phyloP scores from a whole-genome alignment of 2,329 filamentous ascomycete genomes.

The Diaporthe sp. region DNA sequence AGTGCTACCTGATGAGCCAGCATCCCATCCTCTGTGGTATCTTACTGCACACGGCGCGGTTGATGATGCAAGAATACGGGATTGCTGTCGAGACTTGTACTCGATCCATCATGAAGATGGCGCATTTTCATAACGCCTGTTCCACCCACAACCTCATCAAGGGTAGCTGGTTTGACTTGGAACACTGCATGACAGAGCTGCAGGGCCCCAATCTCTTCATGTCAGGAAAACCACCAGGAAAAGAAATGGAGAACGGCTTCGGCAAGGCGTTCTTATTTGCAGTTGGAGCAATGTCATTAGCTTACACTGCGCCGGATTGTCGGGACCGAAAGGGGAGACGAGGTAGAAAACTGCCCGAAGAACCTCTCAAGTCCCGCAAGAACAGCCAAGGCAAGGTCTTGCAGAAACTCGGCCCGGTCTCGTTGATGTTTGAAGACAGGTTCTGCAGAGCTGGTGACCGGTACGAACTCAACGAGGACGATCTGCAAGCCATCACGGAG shows the following conservation, averaged over 20 bases:
- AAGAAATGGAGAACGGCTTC: background rate
- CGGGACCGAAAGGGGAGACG: constrained; percentile 7
- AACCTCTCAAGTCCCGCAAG: background rate
- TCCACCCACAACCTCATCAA: background rate
- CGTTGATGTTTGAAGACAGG: constrained; percentile 29
- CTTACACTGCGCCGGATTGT: constrained; percentile 30
- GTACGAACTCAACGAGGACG: constrained; percentile 28
- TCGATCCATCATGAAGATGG: constrained; percentile 30
- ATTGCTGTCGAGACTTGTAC: constrained; percentile 11
- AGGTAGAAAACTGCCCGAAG: background rate
- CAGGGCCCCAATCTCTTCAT: constrained; percentile 26
- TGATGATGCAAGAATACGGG: constrained; percentile 18
- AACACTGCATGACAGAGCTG: constrained; percentile 3
- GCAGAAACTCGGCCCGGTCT: constrained; percentile 26
- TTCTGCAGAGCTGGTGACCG: constrained; percentile 24
- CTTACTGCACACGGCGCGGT: constrained; percentile 8
- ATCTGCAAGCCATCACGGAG: constrained; percentile 16
- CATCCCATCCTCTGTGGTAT: constrained; percentile 25
- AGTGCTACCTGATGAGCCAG: constrained; percentile 18
- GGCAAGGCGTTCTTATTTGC: constrained; percentile 22
- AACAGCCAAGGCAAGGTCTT: constrained; percentile 1
- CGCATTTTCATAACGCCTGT: constrained; percentile 23
- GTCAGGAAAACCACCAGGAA: background rate
- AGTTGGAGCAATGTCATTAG: constrained; percentile 1
- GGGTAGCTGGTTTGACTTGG: constrained; percentile 10